phyloP scores from a whole-genome alignment of 257 asterid species.

The Hygrophila difformis region DNA sequence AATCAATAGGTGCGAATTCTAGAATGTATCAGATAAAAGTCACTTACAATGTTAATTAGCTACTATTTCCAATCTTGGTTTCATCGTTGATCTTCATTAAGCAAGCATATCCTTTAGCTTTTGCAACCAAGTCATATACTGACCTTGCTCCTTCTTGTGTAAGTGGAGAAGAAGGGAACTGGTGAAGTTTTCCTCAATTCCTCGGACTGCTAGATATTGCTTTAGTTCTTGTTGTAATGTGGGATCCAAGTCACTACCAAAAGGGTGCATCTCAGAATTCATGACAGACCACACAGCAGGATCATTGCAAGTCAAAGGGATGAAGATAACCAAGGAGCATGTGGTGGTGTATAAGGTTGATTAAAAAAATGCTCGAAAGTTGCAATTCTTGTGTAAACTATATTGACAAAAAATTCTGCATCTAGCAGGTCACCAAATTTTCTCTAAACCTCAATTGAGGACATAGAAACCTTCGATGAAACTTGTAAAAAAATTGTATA shows the following conservation, averaged over 20 bases:
- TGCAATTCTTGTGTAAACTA: not conserved
- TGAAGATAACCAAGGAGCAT: not conserved
- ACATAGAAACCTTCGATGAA: not conserved
- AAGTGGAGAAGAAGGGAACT: conserved; percentile 55
- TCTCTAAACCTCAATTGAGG: not conserved
- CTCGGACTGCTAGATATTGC: conserved; percentile 61
- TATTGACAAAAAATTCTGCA: not conserved
- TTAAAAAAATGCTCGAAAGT: not conserved
- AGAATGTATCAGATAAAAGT: too few species aligned
- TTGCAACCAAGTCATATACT: conserved; percentile 70
- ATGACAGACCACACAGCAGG: not conserved
- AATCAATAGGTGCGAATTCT: too few species aligned
- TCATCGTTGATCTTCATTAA: conserved; percentile 1
- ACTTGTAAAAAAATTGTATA: not conserved
- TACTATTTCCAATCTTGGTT: not conserved
- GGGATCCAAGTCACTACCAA: conserved; percentile 57
- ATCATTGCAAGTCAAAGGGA: not conserved
- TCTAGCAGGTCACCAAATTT: not conserved
- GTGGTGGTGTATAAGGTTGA: not conserved
- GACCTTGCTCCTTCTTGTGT: conserved; percentile 75
- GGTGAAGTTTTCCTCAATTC: conserved; percentile 47
- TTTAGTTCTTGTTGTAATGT: conserved; percentile 48
- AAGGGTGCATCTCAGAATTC: conserved; percentile 11
- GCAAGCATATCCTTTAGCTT: conserved; percentile 41
- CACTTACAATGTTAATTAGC: conserved; percentile 1